These are phyloP conservation scores for Borovskyia barvae DNA, from an alignment of 208 protist species.

Conservation along the genomic window DNA sequence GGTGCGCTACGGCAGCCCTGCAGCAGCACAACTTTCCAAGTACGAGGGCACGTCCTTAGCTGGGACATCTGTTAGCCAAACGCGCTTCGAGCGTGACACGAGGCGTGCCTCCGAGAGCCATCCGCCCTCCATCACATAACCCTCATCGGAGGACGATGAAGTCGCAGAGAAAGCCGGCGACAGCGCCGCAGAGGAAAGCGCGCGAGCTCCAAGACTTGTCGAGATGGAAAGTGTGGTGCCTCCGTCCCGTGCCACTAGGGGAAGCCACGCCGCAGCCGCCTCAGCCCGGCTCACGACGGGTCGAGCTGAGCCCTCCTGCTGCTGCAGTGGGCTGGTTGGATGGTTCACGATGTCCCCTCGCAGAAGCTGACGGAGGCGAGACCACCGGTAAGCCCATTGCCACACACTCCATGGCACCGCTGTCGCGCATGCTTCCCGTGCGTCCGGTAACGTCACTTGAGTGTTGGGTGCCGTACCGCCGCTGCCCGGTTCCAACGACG, in stretches of 20 bases:
- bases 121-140: conserved; percentile 21
- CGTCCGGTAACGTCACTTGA: conserved; percentile 40
- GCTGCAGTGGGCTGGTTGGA: background rate
- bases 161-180: conserved; percentile 6
- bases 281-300: background rate
- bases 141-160: conserved; percentile 24
- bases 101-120: conserved; percentile 23
- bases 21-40: conserved; percentile 19
- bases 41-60: conserved; percentile 12
- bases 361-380: conserved; percentile 20
- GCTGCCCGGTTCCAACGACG: conserved; percentile 8
- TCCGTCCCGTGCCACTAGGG: background rate
- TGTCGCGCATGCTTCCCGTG: conserved; percentile 43
- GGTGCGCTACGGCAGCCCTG: conserved; percentile 1
- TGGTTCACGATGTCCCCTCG: background rate
- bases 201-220: background rate
- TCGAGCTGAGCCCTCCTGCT: background rate
- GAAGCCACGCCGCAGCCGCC: conserved; percentile 23
- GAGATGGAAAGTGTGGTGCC: too few species aligned
- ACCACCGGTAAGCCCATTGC: conserved; percentile 86
- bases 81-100: conserved; percentile 19
- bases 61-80: conserved; percentile 21
- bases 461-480: conserved; percentile 15
- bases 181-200: background rate
- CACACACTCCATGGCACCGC: conserved; percentile 83